These are phyloP conservation scores for Boletellus ananas DNA, from an alignment of 768 basidiomycete genomes.

Conservation along the genomic window DNA sequence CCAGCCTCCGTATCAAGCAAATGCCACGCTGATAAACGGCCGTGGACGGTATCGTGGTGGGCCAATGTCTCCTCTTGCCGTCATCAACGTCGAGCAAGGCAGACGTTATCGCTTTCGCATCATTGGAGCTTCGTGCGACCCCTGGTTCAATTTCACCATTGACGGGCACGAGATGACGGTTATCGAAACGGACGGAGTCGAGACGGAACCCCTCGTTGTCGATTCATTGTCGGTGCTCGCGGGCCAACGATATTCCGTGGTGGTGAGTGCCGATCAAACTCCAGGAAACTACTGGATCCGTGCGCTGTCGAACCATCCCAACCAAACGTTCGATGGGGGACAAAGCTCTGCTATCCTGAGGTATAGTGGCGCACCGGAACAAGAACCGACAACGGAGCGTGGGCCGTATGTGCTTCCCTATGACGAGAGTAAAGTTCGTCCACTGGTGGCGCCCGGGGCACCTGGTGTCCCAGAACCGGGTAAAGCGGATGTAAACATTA, in stretches of 20 bases:
- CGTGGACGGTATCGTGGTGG: constrained; percentile 41
- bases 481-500: neutral
- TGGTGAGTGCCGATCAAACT: constrained; percentile 40
- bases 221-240: constrained; percentile 30
- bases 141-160: constrained; percentile 36
- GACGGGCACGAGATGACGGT: constrained; percentile 42
- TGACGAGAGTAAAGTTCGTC: constrained; percentile 34
- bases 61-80: constrained; percentile 34
- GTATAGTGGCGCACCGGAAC: constrained; percentile 38
- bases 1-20: no score
- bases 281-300: constrained; percentile 53
- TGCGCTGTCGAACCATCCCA: constrained; percentile 32
- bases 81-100: constrained; percentile 39
- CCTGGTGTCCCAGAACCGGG: neutral
- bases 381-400: constrained; percentile 9
- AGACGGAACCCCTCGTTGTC: constrained; percentile 37
- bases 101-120: constrained; percentile 50
- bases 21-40: constrained; percentile 32
- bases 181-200: constrained; percentile 47
- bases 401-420: constrained; percentile 26
- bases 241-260: constrained; percentile 39
- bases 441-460: constrained; percentile 22
- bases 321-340: constrained; percentile 29
- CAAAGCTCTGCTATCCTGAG: constrained; percentile 48
- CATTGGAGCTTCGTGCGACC: constrained; percentile 45